Evolutionary conservation across 345 rosid species (phyloP).

Genomic region (Murraya koenigii): DNA sequence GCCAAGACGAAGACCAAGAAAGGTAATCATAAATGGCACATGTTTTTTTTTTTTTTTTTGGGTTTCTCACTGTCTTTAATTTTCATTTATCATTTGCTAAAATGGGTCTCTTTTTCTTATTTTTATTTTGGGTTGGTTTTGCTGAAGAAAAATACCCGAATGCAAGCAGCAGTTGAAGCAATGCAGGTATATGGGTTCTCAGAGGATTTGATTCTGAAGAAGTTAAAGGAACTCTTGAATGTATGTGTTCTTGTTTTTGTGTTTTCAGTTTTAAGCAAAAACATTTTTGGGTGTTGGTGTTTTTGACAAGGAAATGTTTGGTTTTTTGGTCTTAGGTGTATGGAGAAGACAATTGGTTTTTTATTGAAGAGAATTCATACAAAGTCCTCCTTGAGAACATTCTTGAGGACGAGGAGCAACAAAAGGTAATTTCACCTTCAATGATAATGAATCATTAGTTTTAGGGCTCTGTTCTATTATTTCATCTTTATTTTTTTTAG

Average conservation of each 20-base stretch:
- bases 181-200: slow-evolving; percentile 37
- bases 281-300: background rate
- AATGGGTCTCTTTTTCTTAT: background rate
- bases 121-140: background rate
- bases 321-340: slow-evolving; percentile 29
- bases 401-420: slow-evolving; percentile 23
- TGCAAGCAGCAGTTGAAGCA: slow-evolving; percentile 50
- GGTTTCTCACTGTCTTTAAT: too few relatives aligned
- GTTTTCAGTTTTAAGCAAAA: background rate
- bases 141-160: slow-evolving; percentile 28
- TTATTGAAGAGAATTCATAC: slow-evolving; percentile 44
- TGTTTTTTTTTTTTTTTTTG: background rate
- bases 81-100: background rate
- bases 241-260: slow-evolving; percentile 19
- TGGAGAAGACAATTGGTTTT: slow-evolving; percentile 41
- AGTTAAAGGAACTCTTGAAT: slow-evolving; percentile 34
- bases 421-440: slow-evolving; percentile 15
- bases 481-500: background rate
- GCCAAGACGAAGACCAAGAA: slow-evolving; percentile 25
- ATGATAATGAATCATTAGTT: background rate
- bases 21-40: slow-evolving; percentile 4
- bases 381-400: slow-evolving; percentile 33
- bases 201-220: background rate
- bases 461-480: background rate
- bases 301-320: background rate